phyloP scores from a whole-genome alignment of 805 yeast genomes.

The Kuraishia piskuri region DNA sequence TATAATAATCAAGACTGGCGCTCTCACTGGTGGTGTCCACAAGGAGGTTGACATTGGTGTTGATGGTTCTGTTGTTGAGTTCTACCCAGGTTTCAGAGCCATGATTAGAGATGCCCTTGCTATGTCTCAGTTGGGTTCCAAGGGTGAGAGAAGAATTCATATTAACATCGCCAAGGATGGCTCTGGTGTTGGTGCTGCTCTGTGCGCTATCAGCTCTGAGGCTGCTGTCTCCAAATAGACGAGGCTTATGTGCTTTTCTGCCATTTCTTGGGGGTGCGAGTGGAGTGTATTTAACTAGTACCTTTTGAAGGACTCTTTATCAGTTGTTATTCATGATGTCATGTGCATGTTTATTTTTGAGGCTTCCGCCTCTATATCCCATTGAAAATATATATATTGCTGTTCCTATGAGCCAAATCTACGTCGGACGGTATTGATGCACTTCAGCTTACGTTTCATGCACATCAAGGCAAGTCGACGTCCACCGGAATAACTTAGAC shows the following conservation, averaged over 20 bases:
- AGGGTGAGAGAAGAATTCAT: constrained; percentile 66
- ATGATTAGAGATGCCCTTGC: constrained; percentile 74
- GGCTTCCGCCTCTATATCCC: background rate
- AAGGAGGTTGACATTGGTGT: constrained; percentile 87
- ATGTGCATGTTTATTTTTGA: background rate
- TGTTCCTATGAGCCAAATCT: background rate
- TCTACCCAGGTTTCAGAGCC: constrained; percentile 83
- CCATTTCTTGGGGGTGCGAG: background rate
- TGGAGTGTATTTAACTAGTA: background rate
- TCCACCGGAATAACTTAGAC: too few species aligned
- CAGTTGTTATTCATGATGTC: background rate
- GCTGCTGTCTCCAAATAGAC: background rate
- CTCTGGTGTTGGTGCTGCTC: constrained; percentile 95
- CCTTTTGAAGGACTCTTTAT: background rate
- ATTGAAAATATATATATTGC: background rate
- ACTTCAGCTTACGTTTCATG: too few species aligned
- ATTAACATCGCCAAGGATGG: constrained; percentile 89
- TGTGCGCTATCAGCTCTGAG: constrained; percentile 53
- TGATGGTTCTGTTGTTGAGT: constrained; percentile 92
- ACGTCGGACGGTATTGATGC: too few species aligned
- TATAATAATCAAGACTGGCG: constrained; percentile 54
- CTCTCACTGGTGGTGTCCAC: constrained; percentile 49
- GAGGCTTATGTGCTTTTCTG: background rate
- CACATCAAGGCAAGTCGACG: too few species aligned
- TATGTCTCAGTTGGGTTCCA: constrained; percentile 60